phyloP scores from a whole-genome alignment of 1,284 basidiomycete genomes.

The Apiotrichum gracile region DNA sequence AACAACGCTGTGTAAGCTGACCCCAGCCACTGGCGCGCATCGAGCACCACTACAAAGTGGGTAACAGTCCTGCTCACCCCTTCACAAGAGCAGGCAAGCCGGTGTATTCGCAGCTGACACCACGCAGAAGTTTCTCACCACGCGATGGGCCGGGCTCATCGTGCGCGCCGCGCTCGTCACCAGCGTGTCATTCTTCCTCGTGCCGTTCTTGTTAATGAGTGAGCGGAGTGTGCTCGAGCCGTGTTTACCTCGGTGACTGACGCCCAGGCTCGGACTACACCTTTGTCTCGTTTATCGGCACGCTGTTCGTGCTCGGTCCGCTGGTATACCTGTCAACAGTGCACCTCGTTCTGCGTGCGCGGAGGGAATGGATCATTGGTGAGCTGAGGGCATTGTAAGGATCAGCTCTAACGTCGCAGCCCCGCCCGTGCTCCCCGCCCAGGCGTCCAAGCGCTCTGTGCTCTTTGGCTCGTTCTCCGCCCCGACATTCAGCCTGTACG shows the following conservation, averaged over 20 bases:
- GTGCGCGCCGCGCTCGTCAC: conserved; percentile 11
- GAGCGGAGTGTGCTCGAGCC: too few relatives aligned
- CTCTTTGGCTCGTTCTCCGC: conserved; percentile 19
- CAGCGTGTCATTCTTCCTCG: conserved; percentile 11
- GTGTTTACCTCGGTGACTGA: not conserved
- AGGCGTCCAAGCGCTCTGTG: conserved; percentile 9
- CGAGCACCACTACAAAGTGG: conserved; percentile 33
- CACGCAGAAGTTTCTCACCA: conserved; percentile 25
- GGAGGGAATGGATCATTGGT: conserved; percentile 31
- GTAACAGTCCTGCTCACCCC: too few relatives aligned
- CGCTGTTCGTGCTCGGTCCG: conserved; percentile 17
- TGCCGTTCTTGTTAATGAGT: conserved; percentile 12
- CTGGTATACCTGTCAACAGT: conserved; percentile 56
- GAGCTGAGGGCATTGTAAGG: conserved; percentile 1
- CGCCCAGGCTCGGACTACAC: conserved; percentile 9
- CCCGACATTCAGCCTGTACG: conserved; percentile 17
- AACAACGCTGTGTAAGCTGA: not conserved
- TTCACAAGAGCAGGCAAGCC: not conserved
- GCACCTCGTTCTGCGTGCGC: conserved; percentile 48
- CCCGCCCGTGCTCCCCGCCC: conserved; percentile 9
- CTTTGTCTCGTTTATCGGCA: conserved; percentile 1
- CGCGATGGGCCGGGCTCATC: conserved; percentile 24
- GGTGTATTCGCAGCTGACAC: not conserved
- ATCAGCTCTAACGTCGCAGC: conserved; percentile 4
- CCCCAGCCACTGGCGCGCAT: conserved; percentile 20